These are phyloP conservation scores for Paraurostyla sp. DNA, from an alignment of 73 alveolate genomes.

Conservation along the genomic window DNA sequence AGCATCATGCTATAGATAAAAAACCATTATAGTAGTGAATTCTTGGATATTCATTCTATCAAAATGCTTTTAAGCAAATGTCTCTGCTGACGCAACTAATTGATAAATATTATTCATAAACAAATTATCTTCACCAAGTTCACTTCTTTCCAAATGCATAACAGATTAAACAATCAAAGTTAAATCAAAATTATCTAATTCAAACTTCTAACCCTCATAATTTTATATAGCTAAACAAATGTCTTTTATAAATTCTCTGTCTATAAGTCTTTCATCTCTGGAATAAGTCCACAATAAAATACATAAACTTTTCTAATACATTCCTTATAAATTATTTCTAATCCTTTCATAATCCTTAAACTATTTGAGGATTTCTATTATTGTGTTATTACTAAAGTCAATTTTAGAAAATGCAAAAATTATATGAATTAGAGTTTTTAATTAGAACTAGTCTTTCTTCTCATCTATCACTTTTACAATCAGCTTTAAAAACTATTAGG, in stretches of 20 bases:
- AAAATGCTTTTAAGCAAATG: slow-evolving; percentile 26
- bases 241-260: slow-evolving; percentile 1
- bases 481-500: neutral
- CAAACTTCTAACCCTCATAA: slow-evolving; percentile 1
- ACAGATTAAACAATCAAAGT: neutral
- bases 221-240: neutral
- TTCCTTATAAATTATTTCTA: neutral
- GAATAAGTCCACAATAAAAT: slow-evolving; percentile 56
- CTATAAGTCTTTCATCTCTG: slow-evolving; percentile 42
- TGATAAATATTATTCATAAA: neutral
- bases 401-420: slow-evolving; percentile 17
- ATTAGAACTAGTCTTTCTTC: slow-evolving; percentile 25
- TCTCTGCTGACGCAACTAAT: slow-evolving; percentile 4
- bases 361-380: neutral
- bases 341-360: slow-evolving; percentile 27
- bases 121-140: neutral
- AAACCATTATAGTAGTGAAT: slow-evolving; percentile 16
- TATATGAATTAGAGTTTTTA: slow-evolving; percentile 32
- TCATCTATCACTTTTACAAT: slow-evolving; percentile 20
- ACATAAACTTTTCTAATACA: slow-evolving; percentile 4
- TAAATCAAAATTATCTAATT: slow-evolving; percentile 47
- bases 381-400: neutral
- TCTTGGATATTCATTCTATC: slow-evolving; percentile 45
- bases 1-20: slow-evolving; percentile 11
- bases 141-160: slow-evolving; percentile 25